Percentiles rank a stretch among this genome's conserved stretches.
These are phyloP conservation scores for Mucor circinelloides DNA, from an alignment of 371 early-diverging fungal genomes.

Conservation along the genomic window DNA sequence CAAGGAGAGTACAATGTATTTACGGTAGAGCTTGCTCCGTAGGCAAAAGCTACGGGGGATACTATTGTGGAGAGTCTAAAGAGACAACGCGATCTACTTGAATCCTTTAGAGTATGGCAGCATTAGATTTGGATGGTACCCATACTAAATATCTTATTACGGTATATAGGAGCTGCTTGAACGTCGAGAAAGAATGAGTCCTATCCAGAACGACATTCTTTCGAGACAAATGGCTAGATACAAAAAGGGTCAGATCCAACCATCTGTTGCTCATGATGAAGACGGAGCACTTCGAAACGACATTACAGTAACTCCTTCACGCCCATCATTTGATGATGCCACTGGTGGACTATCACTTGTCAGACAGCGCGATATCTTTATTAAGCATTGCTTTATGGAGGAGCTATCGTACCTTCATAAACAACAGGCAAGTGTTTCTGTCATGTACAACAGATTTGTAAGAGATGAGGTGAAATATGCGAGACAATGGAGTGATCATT, in stretches of 20 bases:
- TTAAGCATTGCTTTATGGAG: conserved; percentile 34
- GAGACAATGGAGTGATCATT: conserved; percentile 56
- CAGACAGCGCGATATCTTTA: conserved; percentile 37
- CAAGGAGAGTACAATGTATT: not conserved
- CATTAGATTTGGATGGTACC: not conserved
- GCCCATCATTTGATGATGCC: conserved; percentile 7
- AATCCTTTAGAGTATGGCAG: conserved; percentile 56
- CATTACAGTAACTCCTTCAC: not conserved
- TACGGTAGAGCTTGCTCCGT: not conserved
- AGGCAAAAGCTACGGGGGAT: conserved; percentile 29
- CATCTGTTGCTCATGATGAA: conserved; percentile 23
- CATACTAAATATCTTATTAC: not conserved
- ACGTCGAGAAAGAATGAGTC: conserved; percentile 25
- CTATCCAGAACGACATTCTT: conserved; percentile 34
- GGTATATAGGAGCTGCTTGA: conserved; percentile 25
- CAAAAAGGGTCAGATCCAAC: conserved; percentile 29
- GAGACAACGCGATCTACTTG: conserved; percentile 64
- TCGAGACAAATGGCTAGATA: conserved; percentile 33
- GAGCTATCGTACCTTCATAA: conserved; percentile 47
- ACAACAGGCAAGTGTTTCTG: conserved; percentile 47
- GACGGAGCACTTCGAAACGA: not conserved
- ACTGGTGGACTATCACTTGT: conserved; percentile 26
- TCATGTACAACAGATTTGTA: conserved; percentile 66
- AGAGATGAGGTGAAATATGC: conserved; percentile 59
- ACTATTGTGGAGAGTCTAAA: conserved; percentile 68